A percentile compares a stretch with the other conserved stretches of the same genome.
Evolutionary conservation across 2,329 filamentous ascomycete species (phyloP).

Genomic region (Didymella sp.): DNA sequence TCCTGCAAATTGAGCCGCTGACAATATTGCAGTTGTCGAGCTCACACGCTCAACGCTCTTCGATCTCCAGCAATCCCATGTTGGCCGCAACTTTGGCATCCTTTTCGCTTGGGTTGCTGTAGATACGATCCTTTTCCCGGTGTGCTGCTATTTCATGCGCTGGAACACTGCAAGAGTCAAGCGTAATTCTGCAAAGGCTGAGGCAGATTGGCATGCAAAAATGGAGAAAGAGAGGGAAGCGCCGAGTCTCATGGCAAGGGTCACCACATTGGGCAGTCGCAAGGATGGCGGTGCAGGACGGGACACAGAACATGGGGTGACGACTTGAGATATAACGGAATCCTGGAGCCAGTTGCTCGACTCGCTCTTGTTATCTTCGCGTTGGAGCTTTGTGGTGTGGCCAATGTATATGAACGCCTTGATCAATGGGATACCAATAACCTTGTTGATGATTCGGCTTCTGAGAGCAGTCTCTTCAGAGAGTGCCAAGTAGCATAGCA

Average conservation of each 20-base stretch:
- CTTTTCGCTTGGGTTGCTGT: slow-evolving; percentile 64
- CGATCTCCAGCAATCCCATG: slow-evolving; percentile 60
- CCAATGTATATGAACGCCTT: too few relatives aligned
- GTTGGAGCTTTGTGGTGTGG: too few relatives aligned
- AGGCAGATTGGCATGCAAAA: slow-evolving; percentile 35
- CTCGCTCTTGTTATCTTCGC: too few relatives aligned
- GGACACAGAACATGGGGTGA: neutral
- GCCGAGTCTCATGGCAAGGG: slow-evolving; percentile 34
- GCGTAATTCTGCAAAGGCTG: slow-evolving; percentile 30
- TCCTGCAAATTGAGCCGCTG: neutral
- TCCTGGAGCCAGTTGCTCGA: too few relatives aligned
- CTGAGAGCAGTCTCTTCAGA: too few relatives aligned
- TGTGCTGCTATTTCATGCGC: slow-evolving; percentile 54
- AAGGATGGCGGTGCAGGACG: neutral
- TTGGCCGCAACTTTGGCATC: slow-evolving; percentile 67
- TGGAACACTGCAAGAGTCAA: slow-evolving; percentile 47
- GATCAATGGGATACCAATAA: too few relatives aligned
- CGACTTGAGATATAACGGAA: neutral
- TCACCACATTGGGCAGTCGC: slow-evolving; percentile 31
- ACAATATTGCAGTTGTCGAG: slow-evolving; percentile 58
- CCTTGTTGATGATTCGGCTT: too few relatives aligned
- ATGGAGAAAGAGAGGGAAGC: slow-evolving; percentile 41
- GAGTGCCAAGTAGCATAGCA: too few relatives aligned
- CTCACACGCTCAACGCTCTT: slow-evolving; percentile 67
- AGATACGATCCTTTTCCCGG: slow-evolving; percentile 61